Conservation (phyloP, 23 red algal species). For the Gracilaria domingensis region DNA sequence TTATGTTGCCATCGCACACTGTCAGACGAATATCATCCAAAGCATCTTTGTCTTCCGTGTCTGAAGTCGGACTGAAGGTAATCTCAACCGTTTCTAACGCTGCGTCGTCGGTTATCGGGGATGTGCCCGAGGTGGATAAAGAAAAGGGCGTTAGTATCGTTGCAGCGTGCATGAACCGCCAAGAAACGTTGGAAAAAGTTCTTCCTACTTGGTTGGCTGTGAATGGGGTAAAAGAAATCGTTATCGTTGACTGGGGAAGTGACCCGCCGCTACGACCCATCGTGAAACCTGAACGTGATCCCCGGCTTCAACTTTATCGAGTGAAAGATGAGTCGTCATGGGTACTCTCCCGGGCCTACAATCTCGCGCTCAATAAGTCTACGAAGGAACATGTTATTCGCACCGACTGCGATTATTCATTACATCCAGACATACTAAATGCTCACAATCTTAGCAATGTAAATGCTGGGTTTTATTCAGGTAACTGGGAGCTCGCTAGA, state of each 20-base stretch:
- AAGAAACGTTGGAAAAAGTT: conserved; percentile 62
- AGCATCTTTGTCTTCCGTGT: conserved; percentile 41
- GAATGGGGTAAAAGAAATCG: conserved; percentile 67
- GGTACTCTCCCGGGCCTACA: conserved; percentile 83
- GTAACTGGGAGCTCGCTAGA: conserved; percentile 78
- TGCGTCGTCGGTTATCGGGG: conserved; percentile 16
- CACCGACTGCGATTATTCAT: conserved; percentile 82
- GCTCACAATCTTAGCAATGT: conserved; percentile 57
- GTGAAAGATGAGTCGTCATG: conserved; percentile 70
- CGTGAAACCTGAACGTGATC: conserved; percentile 48
- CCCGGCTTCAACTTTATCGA: conserved; percentile 60
- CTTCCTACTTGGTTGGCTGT: conserved; percentile 78
- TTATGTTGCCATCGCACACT: conserved; percentile 39
- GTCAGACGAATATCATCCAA: conserved; percentile 51
- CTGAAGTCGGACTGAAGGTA: conserved; percentile 31
- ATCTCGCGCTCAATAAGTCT: conserved; percentile 59
- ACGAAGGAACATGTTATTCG: conserved; percentile 64
- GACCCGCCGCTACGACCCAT: conserved; percentile 57
- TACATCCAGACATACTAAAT: conserved; percentile 55
- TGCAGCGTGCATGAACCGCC: conserved; percentile 79
- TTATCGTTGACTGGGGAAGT: conserved; percentile 87
- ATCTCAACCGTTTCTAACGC: conserved; percentile 32
- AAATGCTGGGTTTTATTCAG: conserved; percentile 67
- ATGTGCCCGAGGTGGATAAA: neutral
- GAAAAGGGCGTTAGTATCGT: conserved; percentile 69